A percentile compares a stretch with the other conserved stretches of the same genome.
These are phyloP conservation scores for Heliamphora exappendiculata DNA, from an alignment of 148 eudicot species.

Conservation along the genomic window DNA sequence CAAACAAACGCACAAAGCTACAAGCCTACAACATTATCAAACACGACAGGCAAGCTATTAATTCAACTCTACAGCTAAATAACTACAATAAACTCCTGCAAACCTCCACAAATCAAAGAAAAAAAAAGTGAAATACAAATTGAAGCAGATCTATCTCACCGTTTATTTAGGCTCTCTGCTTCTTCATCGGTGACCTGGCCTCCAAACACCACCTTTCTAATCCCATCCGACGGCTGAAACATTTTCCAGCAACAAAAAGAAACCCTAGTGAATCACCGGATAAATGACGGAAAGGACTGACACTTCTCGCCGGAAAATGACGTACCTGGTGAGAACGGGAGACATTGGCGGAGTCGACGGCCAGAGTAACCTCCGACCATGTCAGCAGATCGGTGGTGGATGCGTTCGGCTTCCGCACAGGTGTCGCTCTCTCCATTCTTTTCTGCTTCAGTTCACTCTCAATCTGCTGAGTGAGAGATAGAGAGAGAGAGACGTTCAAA, in stretches of 20 bases:
- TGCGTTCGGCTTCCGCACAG: conserved; percentile 45
- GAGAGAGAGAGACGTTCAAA: no score
- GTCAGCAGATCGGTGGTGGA: conserved; percentile 77
- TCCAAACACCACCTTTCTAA: conserved; percentile 74
- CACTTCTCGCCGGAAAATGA: neutral
- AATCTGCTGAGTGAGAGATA: no score
- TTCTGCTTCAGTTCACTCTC: neutral
- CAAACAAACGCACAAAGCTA: neutral
- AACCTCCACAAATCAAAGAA: neutral
- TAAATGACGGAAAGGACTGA: neutral
- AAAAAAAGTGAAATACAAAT: neutral
- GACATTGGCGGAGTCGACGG: conserved; percentile 20
- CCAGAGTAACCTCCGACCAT: conserved; percentile 53
- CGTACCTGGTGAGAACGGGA: conserved; percentile 51
- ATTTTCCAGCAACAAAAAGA: neutral
- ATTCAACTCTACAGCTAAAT: no score
- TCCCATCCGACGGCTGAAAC: conserved; percentile 80
- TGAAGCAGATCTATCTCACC: conserved; percentile 31
- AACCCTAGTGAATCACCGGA: neutral
- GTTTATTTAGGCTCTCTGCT: conserved; percentile 53
- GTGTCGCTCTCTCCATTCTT: conserved; percentile 39
- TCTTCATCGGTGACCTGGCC: conserved; percentile 84
- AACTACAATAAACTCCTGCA: no score
- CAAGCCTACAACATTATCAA: neutral
- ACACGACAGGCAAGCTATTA: neutral